A percentile compares a stretch with the other conserved stretches of the same genome.
These are phyloP conservation scores for Hirschioporus abietinus DNA, from an alignment of 768 basidiomycete genomes.

Conservation along the genomic window DNA sequence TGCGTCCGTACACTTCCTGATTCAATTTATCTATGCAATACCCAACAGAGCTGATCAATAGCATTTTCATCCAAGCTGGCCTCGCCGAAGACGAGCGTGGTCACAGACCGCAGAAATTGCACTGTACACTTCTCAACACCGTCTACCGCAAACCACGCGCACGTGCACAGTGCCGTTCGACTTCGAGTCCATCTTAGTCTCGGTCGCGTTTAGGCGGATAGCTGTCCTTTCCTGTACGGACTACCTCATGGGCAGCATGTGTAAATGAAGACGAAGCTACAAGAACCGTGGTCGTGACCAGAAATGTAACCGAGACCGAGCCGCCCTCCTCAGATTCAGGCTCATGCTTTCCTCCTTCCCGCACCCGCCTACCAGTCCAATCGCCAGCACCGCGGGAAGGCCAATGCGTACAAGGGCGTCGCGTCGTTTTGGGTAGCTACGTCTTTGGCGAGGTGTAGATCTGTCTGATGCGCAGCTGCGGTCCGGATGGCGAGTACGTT, in stretches of 20 bases:
- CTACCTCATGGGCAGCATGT: too few relatives aligned
- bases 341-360: too few relatives aligned
- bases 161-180: conserved; percentile 36
- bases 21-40: too few relatives aligned
- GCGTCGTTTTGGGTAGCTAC: conserved; percentile 48
- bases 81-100: conserved; percentile 27
- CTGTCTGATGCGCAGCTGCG: conserved; percentile 68
- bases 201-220: conserved; percentile 17
- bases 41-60: conserved; percentile 28
- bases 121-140: conserved; percentile 34
- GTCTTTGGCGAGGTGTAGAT: conserved; percentile 53
- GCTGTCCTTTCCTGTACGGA: too few relatives aligned
- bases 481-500: conserved; percentile 57
- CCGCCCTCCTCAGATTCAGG: neutral
- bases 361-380: too few relatives aligned
- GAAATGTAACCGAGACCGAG: conserved; percentile 5
- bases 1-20: neutral
- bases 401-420: neutral
- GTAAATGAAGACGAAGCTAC: too few relatives aligned
- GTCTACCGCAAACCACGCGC: conserved; percentile 25
- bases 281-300: too few relatives aligned
- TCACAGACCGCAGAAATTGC: conserved; percentile 31
- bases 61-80: conserved; percentile 26
- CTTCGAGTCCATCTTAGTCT: conserved; percentile 29
- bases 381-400: neutral